Evolutionary conservation across 345 rosid genomes (phyloP).

Genomic region (Anacardium occidentale): DNA sequence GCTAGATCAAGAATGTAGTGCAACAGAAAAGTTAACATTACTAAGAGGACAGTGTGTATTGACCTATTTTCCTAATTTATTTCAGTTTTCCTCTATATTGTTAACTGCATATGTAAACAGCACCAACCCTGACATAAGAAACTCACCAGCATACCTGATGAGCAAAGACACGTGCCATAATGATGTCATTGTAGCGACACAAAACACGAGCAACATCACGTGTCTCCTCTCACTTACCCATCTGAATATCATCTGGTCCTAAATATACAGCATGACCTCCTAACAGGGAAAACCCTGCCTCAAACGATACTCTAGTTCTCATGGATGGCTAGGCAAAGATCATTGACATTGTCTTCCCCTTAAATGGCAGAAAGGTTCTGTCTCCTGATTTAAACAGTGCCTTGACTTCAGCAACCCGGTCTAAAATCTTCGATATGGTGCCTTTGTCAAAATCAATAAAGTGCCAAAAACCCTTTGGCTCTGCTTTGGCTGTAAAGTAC

Average conservation of each 20-base stretch:
- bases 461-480: conserved; percentile 69
- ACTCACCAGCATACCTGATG: conserved; percentile 97
- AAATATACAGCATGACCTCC: conserved; percentile 95
- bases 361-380: conserved; percentile 68
- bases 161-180: conserved; percentile 95
- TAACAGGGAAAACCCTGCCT: conserved; percentile 89
- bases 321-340: conserved; percentile 96
- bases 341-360: conserved; percentile 96
- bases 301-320: conserved; percentile 96
- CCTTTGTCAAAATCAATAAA: conserved; percentile 83
- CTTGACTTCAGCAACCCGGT: conserved; percentile 78
- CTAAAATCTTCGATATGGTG: conserved; percentile 64
- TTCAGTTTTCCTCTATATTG: not conserved
- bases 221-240: conserved; percentile 96
- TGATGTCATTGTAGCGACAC: conserved; percentile 79
- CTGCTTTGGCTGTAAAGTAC: conserved; percentile 43
- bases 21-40: conserved; percentile 21
- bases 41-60: not conserved
- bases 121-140: conserved; percentile 25
- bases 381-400: conserved; percentile 85
- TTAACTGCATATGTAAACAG: not conserved
- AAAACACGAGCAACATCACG: conserved; percentile 96
- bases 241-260: conserved; percentile 91
- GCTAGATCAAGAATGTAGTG: conserved; percentile 95
- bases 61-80: not conserved